A percentile compares a stretch with the other conserved stretches of the same genome.
Conservation (phyloP, 1,284 basidiomycete genomes). For the Ganoderma meredithae region DNA sequence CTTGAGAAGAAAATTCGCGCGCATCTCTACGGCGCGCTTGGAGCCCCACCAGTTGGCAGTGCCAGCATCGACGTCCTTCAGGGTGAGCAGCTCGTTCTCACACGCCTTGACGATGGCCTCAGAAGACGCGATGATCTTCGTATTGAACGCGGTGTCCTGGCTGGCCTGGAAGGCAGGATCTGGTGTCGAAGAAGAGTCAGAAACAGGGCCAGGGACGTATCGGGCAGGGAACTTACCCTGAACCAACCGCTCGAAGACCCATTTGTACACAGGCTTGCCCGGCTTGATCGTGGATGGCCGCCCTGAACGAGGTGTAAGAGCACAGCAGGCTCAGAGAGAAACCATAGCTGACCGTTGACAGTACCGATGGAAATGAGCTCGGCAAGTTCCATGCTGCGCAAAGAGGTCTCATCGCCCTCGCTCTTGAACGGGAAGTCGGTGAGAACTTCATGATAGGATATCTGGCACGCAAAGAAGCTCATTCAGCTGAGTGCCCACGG, state of each 20-base stretch:
- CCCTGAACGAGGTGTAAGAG: constrained; percentile 51
- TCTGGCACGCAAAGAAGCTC: constrained; percentile 46
- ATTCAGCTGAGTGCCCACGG: constrained; percentile 10
- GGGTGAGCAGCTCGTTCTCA: constrained; percentile 77
- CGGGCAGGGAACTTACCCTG: constrained; percentile 57
- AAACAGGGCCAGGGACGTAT: constrained; percentile 3
- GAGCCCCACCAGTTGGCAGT: constrained; percentile 56
- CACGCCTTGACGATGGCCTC: constrained; percentile 74
- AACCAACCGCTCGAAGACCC: constrained; percentile 85
- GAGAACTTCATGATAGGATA: constrained; percentile 86
- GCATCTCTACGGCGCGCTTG: constrained; percentile 61
- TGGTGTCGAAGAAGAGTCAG: constrained; percentile 35
- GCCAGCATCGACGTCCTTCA: constrained; percentile 68
- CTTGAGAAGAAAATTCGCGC: constrained; percentile 73
- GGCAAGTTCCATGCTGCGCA: constrained; percentile 89
- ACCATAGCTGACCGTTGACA: constrained; percentile 62
- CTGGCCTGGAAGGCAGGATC: constrained; percentile 85
- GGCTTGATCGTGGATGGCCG: constrained; percentile 87
- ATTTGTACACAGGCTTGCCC: constrained; percentile 89
- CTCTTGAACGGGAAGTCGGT: constrained; percentile 92
- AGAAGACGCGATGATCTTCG: constrained; percentile 71
- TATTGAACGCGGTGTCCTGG: constrained; percentile 85
- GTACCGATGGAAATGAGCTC: constrained; percentile 88
- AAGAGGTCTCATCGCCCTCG: constrained; percentile 83
- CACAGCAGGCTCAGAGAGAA: background rate